Evolutionary conservation across 1,139 yeast genomes (phyloP).

Genomic region (Nadsonia commutata): DNA sequence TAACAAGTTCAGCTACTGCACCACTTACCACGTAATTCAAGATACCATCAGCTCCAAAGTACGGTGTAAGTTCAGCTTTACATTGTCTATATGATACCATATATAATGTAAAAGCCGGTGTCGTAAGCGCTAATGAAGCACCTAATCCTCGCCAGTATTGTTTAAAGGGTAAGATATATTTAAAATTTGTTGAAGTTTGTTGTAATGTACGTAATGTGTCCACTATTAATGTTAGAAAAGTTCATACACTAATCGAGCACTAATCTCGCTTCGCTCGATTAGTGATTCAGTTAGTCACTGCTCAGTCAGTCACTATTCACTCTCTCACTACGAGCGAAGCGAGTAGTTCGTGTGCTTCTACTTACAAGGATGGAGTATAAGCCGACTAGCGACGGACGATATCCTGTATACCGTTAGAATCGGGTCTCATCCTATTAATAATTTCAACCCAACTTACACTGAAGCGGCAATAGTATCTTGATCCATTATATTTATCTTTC

Average conservation of each 20-base stretch:
- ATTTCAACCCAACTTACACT: no score
- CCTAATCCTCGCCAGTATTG: conserved; percentile 29
- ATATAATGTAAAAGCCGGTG: conserved; percentile 30
- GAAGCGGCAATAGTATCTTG: conserved; percentile 16
- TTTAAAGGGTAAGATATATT: conserved; percentile 23
- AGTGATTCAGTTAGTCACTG: no score
- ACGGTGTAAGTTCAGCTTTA: conserved; percentile 24
- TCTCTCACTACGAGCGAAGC: no score
- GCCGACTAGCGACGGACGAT: conserved; percentile 23
- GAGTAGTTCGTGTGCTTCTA: conserved; percentile 7
- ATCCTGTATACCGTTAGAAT: conserved; percentile 12
- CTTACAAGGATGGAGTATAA: conserved; percentile 24
- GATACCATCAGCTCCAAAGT: conserved; percentile 23
- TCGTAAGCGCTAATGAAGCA: conserved; percentile 26
- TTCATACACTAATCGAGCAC: no score
- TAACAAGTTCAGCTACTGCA: conserved; percentile 26
- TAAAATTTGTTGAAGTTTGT: conserved; percentile 26
- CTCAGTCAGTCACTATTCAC: no score
- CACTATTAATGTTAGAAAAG: conserved; percentile 11
- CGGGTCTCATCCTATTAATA: neutral
- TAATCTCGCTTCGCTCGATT: no score
- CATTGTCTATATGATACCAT: conserved; percentile 28
- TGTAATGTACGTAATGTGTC: conserved; percentile 27
- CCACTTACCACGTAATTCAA: conserved; percentile 26
- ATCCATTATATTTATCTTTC: conserved; percentile 10